phyloP scores from a whole-genome alignment of 2,329 filamentous ascomycete genomes.

The Passalora sequoiae region DNA sequence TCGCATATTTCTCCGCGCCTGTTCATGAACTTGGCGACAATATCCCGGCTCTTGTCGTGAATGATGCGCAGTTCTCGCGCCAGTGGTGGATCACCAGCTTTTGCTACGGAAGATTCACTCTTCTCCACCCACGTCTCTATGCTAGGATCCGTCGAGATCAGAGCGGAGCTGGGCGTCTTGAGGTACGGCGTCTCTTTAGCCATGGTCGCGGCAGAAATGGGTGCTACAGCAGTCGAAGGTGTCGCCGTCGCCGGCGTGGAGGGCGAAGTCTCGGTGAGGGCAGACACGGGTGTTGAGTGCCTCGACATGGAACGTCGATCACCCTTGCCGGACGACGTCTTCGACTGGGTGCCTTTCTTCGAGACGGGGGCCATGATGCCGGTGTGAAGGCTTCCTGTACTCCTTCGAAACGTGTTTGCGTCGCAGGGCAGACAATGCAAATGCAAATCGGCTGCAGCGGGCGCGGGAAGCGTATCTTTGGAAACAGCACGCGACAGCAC shows the following conservation, averaged over 20 bases:
- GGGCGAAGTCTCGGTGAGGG: conserved; percentile 39
- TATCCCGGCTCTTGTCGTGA: conserved; percentile 60
- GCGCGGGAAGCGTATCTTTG: too few species aligned
- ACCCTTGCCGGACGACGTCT: conserved; percentile 32
- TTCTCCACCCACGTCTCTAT: conserved; percentile 67
- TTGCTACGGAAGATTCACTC: conserved; percentile 49
- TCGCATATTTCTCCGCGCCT: conserved; percentile 62
- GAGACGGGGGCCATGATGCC: conserved; percentile 25
- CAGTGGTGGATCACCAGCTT: conserved; percentile 44
- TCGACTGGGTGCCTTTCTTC: conserved; percentile 29
- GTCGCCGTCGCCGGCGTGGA: conserved; percentile 52
- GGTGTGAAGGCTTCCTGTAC: too few species aligned
- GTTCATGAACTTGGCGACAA: conserved; percentile 39
- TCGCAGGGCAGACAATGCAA: too few species aligned
- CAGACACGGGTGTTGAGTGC: conserved; percentile 67
- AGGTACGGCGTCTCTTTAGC: conserved; percentile 55
- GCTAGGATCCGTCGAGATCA: conserved; percentile 49
- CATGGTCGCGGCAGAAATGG: conserved; percentile 43
- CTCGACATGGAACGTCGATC: conserved; percentile 65
- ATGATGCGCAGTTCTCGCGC: conserved; percentile 60
- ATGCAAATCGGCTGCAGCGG: too few species aligned
- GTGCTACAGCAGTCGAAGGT: conserved; percentile 51
- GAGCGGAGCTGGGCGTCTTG: conserved; percentile 52
- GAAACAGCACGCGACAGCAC: too few species aligned
- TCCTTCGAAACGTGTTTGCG: too few species aligned